These are phyloP conservation scores for Neoscytalidium dimidiatum DNA, from an alignment of 2,329 filamentous ascomycete species.

Conservation along the genomic window DNA sequence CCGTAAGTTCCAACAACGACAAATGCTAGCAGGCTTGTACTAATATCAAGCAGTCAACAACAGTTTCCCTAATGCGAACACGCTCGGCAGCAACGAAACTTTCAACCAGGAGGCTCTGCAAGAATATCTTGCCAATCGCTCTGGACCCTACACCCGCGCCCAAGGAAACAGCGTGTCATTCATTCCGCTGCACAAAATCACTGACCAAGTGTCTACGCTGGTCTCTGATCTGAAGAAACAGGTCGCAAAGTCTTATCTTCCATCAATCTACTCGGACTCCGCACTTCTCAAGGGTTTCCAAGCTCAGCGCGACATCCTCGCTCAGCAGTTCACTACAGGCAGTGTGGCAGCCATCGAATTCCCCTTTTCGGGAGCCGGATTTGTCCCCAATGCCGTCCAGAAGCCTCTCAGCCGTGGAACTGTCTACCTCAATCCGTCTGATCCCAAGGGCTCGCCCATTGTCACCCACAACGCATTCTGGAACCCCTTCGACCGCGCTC, in stretches of 20 bases:
- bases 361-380: constrained; percentile 45
- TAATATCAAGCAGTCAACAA: not conserved
- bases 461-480: not conserved
- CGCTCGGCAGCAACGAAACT: not conserved
- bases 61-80: not conserved
- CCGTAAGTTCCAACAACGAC: not conserved
- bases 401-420: constrained; percentile 28
- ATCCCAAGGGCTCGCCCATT: constrained; percentile 29
- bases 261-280: constrained; percentile 6
- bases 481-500: constrained; percentile 3
- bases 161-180: constrained; percentile 23
- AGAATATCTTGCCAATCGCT: not conserved
- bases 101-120: not conserved
- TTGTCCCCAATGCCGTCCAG: constrained; percentile 18
- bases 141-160: constrained; percentile 2
- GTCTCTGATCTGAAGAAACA: constrained; percentile 25
- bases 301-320: constrained; percentile 15
- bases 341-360: constrained; percentile 31
- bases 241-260: constrained; percentile 27
- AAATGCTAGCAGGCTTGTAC: not conserved
- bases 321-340: constrained; percentile 17
- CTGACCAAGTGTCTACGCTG: constrained; percentile 14
- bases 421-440: constrained; percentile 30
- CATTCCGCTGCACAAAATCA: constrained; percentile 24
- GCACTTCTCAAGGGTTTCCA: constrained; percentile 11